Evolutionary conservation across 768 basidiomycete genomes (phyloP).

Genomic region (Hydnomerulius pinastri): DNA sequence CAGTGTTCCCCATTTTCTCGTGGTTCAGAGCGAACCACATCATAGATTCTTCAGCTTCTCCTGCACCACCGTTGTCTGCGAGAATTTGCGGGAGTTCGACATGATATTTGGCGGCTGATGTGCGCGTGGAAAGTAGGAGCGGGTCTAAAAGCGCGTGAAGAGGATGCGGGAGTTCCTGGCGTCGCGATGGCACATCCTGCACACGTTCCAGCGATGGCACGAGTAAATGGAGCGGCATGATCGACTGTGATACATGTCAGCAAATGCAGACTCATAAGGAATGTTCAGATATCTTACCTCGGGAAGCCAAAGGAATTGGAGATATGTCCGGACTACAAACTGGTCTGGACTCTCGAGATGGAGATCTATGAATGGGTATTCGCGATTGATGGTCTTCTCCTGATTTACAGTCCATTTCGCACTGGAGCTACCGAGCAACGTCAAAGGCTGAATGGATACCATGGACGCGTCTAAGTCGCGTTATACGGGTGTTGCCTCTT

Average conservation of each 20-base stretch:
- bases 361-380: conserved; percentile 54
- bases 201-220: conserved; percentile 59
- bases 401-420: conserved; percentile 58
- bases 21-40: conserved; percentile 75
- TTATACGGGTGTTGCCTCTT: too few species aligned
- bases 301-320: conserved; percentile 79
- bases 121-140: conserved; percentile 59
- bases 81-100: conserved; percentile 63
- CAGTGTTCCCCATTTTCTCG: conserved; percentile 48
- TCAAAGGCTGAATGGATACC: conserved; percentile 18
- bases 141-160: conserved; percentile 62
- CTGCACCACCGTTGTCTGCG: conserved; percentile 56
- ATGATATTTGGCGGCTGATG: conserved; percentile 61
- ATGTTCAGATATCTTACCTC: conserved; percentile 49
- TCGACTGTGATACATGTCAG: conserved; percentile 47
- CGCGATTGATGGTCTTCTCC: conserved; percentile 55
- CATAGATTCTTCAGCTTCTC: conserved; percentile 67
- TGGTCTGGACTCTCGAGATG: conserved; percentile 52
- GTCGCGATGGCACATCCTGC: conserved; percentile 29
- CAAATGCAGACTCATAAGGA: not conserved
- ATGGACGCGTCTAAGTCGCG: conserved; percentile 11
- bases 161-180: conserved; percentile 45
- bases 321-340: conserved; percentile 63
- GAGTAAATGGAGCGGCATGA: conserved; percentile 65
- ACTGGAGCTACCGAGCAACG: conserved; percentile 26